Base-by-base conservation (phyloP, 2,329 filamentous ascomycete genomes). In the Leptographium procerum region DNA sequence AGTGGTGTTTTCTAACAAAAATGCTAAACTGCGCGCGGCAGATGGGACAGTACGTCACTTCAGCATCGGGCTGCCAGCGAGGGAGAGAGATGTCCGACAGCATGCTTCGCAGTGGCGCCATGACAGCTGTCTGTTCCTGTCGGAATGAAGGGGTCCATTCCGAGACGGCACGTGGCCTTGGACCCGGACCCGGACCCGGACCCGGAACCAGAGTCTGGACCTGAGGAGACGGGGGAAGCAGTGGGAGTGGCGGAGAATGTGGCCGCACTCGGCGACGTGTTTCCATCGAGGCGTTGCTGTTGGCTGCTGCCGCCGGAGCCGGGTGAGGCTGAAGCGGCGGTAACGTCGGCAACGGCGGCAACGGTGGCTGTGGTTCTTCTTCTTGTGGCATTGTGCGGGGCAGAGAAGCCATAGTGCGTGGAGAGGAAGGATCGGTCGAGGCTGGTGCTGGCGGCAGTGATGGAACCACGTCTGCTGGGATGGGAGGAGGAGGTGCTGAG, bases 1-100 rank as follows among this genome's bases (percentile, higher is more conserved):
- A 97, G 69, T 97, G 92, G 73, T 97, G 92, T 69, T 95, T 95
- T 62, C 92, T 81, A 68, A 89, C 85, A 74, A 90, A 89, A 65
- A 95, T 87, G 68, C 83, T 88, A 68, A 97, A 97, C 53, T 85
- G 82, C 0, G 81, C 82, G 56, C 77, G 76, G 69, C 92, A 97
- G 59, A 96, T 95, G 2, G 91, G 89, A 69, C 92, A 97, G 61
- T 84, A 80, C 1, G 84, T 83, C 13, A 89, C 90, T 65, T 95
- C 90, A 4, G 81, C 77, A 71, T 97, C 92, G 4, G 91, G 88
- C 73, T 96, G 91, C 92, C 92, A 97, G 59, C 78, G 78, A 1
- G 91, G 91, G 47, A 91, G 72, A 22, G 80, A 72, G 61, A 87
- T 73, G 24, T 79, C 76, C 64, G 29, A 52, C 36, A 26, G 69